A percentile compares a stretch with the other conserved stretches of the same genome.
phyloP scores from a whole-genome alignment of 768 basidiomycete genomes.

The Strobilomyces dryophilus region DNA sequence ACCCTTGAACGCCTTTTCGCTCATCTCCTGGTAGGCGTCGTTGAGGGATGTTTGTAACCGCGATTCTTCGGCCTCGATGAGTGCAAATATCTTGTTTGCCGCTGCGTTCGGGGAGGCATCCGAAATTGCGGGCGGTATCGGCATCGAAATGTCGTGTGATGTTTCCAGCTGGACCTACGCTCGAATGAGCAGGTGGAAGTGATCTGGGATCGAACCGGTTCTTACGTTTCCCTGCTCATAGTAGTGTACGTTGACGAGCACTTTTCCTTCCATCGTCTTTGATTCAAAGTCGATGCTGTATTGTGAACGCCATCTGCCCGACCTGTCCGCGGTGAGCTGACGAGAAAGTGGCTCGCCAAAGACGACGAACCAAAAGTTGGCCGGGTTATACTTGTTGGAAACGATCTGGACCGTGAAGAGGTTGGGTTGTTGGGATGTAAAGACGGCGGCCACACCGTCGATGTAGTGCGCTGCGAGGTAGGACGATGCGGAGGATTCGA shows the following conservation, averaged over 20 bases:
- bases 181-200: background rate
- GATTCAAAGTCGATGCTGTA: constrained; percentile 68
- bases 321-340: constrained; percentile 46
- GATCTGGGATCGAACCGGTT: background rate
- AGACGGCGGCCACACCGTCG: constrained; percentile 73
- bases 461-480: constrained; percentile 83
- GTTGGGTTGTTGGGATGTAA: constrained; percentile 45
- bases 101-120: constrained; percentile 48
- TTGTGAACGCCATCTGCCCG: constrained; percentile 91
- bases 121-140: constrained; percentile 55
- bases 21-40: constrained; percentile 83
- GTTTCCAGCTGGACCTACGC: constrained; percentile 86
- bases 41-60: constrained; percentile 77
- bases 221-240: constrained; percentile 95
- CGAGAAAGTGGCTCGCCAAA: too few species aligned
- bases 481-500: constrained; percentile 60
- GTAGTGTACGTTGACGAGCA: constrained; percentile 88
- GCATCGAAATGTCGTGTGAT: constrained; percentile 60
- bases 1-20: constrained; percentile 91
- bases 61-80: constrained; percentile 77
- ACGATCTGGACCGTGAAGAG: constrained; percentile 76
- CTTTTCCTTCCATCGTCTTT: constrained; percentile 61
- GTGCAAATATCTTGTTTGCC: constrained; percentile 70
- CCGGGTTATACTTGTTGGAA: constrained; percentile 93
- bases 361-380: constrained; percentile 78